Percentiles rank a stretch among this genome's conserved stretches.
Conservation (phyloP, 768 basidiomycete species). For the Lentinula lateritia region DNA sequence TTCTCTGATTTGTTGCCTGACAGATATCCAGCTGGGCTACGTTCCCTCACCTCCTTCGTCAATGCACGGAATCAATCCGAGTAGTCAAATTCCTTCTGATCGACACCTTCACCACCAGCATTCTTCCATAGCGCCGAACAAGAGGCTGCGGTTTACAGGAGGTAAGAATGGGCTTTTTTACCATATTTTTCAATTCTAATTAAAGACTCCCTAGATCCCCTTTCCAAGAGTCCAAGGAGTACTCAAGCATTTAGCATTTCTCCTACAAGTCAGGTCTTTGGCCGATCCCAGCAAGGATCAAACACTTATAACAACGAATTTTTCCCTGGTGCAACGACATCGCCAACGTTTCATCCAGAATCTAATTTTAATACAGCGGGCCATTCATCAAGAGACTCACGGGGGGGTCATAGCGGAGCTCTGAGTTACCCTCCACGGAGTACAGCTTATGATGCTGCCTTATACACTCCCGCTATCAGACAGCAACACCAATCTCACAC, state of each 20-base stretch:
- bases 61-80: not conserved
- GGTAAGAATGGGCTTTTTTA: not conserved
- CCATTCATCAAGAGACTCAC: conserved; percentile 22
- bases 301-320: conserved; percentile 16
- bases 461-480: not conserved
- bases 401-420: not conserved
- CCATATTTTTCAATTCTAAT: conserved; percentile 20
- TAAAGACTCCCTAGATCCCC: conserved; percentile 10
- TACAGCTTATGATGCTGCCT: conserved; percentile 6
- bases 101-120: conserved; percentile 15
- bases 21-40: not conserved
- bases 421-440: conserved; percentile 1
- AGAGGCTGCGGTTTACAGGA: conserved; percentile 16
- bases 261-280: conserved; percentile 7
- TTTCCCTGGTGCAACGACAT: conserved; percentile 13
- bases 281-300: conserved; percentile 6
- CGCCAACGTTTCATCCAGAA: conserved; percentile 11
- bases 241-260: conserved; percentile 11
- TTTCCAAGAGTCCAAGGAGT: conserved; percentile 9
- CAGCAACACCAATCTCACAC: not conserved
- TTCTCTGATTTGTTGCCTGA: not conserved
- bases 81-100: conserved; percentile 12
- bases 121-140: conserved; percentile 14
- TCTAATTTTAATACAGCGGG: conserved; percentile 20
- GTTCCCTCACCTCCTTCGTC: not conserved